Evolutionary conservation across 2,329 filamentous ascomycete species (phyloP), one percentile per base, ranked within the genome.

Genomic region (Pestalotiopsis sp.): DNA sequence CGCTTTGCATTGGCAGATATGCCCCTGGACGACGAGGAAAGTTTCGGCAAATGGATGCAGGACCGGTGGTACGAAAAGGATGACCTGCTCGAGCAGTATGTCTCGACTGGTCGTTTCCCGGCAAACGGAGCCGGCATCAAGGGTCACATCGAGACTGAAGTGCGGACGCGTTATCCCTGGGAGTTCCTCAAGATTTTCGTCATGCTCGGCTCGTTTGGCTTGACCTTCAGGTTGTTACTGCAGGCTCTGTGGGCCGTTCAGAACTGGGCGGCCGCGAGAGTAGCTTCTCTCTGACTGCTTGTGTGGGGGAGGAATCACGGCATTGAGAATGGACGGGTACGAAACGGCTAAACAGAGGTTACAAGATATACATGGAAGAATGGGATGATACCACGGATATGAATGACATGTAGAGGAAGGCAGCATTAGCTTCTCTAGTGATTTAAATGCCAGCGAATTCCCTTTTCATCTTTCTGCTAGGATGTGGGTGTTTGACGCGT

Each of bases 31-130:
- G 88, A 91, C 72, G 85, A 87, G 17, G 86, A 91, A 55, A 84
- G 87, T 6, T 99, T 99, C 75, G 94, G 97, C 67, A 75, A 85
- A 3, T 99, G 96, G 96, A 84, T 98, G 35, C 87, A 90, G 39
- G 90, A 93, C 67, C 88, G 94, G 58, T 99, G 96, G 96, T 88
- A 91, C 64, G 94, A 97, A 77, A 99, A 99, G 78, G 95, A 99
- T 74, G 88, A 89, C 38, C 84, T 98, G 59, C 88, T 99, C 75
- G 94, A 98, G 73, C 88, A 94, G 71, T 98, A 94, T 77, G 82
- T 91, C 66, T 84, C 86, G 17, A 94, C 91, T 2, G 94, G 92
- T 3, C 87, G 91, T 22, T 97, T 98, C 75, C 96, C 96, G 0
- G 85, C 89, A 3, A 90, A 91, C 70, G 83, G 88, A 6, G 83